These are phyloP conservation scores for Bondarzewia mesenterica DNA, from an alignment of 1,284 basidiomycete genomes.

Conservation along the genomic window DNA sequence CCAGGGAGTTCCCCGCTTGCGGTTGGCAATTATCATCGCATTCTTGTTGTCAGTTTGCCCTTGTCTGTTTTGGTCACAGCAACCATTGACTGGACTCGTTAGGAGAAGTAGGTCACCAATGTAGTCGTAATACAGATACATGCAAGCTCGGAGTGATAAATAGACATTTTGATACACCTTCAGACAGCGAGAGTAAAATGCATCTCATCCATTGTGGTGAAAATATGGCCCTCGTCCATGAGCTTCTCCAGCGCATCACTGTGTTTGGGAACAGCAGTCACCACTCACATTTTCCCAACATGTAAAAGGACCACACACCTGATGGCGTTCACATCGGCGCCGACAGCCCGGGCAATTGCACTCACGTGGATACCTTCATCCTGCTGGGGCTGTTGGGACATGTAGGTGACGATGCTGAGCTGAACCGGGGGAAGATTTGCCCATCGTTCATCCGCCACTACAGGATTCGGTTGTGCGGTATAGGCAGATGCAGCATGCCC, in stretches of 20 bases:
- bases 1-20: no score
- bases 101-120: no score
- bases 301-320: slow-evolving; percentile 25
- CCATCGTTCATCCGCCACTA: slow-evolving; percentile 23
- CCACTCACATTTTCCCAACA: not conserved
- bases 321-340: slow-evolving; percentile 23
- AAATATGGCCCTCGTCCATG: slow-evolving; percentile 49
- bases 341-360: slow-evolving; percentile 28
- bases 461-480: slow-evolving; percentile 18
- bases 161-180: no score
- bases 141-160: no score
- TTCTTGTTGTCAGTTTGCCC: no score
- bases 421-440: slow-evolving; percentile 36
- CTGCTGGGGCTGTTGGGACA: slow-evolving; percentile 25
- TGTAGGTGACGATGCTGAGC: slow-evolving; percentile 39
- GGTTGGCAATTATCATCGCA: no score
- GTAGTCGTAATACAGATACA: no score
- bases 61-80: no score
- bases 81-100: no score
- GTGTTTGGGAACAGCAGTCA: slow-evolving; percentile 1
- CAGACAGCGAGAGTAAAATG: slow-evolving; percentile 27
- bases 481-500: slow-evolving; percentile 21
- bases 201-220: slow-evolving; percentile 43
- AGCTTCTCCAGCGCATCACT: slow-evolving; percentile 44
- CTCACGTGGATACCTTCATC: slow-evolving; percentile 44